Evolutionary conservation across 2,329 filamentous ascomycete species (phyloP).

Genomic region (Didymella segeticola): DNA sequence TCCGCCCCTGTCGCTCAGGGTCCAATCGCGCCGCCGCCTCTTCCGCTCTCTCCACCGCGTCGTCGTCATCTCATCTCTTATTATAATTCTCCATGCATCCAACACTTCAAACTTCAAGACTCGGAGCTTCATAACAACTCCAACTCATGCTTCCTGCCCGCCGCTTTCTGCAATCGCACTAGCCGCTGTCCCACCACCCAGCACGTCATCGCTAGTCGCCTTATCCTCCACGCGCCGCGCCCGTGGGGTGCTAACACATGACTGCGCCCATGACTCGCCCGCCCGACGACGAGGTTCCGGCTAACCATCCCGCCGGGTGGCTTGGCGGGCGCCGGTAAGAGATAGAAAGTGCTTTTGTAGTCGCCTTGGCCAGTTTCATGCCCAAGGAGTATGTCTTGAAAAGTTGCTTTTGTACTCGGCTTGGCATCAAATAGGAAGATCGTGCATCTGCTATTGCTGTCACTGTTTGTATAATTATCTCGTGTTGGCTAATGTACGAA

Average conservation of each 20-base stretch:
- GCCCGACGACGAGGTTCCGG: neutral
- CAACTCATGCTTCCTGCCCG: neutral
- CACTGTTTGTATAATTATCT: too few relatives aligned
- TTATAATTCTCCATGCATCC: too few relatives aligned
- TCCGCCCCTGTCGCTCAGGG: neutral
- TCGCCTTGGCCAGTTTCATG: constrained; percentile 2
- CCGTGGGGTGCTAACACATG: constrained; percentile 14
- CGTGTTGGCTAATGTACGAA: too few relatives aligned
- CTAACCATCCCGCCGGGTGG: neutral
- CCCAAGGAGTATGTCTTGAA: too few relatives aligned
- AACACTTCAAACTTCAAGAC: too few relatives aligned
- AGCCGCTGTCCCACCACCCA: neutral
- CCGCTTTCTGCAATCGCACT: too few relatives aligned
- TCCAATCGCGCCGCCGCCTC: constrained; percentile 6
- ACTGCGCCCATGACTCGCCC: constrained; percentile 12
- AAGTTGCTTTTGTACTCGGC: constrained; percentile 1
- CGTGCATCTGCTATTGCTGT: too few relatives aligned
- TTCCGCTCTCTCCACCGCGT: constrained; percentile 53
- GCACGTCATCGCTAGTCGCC: constrained; percentile 14
- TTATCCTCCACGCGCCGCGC: constrained; percentile 1
- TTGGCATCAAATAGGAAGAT: too few relatives aligned
- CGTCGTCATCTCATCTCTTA: too few relatives aligned
- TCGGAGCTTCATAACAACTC: too few relatives aligned
- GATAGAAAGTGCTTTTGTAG: neutral
- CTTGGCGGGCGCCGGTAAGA: neutral